Conservation (phyloP, 108 stramenopile species). For the Nitzschia putrida region DNA sequence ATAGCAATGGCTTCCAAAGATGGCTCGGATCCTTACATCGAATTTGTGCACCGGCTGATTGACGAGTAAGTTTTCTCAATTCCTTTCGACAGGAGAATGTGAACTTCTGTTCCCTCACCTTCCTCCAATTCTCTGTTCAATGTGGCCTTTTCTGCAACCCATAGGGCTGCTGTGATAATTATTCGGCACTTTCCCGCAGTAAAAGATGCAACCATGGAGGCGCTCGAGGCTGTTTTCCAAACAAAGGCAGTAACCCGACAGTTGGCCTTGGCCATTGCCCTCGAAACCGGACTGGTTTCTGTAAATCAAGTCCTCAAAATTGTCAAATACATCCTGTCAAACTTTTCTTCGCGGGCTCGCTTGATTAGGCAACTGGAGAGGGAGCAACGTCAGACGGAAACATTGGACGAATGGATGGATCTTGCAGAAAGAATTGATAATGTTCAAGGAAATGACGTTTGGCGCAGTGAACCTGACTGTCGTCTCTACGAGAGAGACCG, state of each 20-base stretch:
- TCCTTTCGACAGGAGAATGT: neutral
- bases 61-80: constrained; percentile 36
- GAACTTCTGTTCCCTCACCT: too few relatives aligned
- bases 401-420: constrained; percentile 90
- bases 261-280: constrained; percentile 57
- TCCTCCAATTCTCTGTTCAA: too few relatives aligned
- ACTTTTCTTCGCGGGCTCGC: constrained; percentile 71
- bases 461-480: constrained; percentile 76
- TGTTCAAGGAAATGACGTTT: constrained; percentile 82
- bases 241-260: constrained; percentile 71
- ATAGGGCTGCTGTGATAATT: constrained; percentile 31
- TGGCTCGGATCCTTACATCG: constrained; percentile 27
- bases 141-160: neutral
- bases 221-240: constrained; percentile 72
- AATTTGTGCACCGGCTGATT: constrained; percentile 35
- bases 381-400: constrained; percentile 52
- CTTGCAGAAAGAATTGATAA: constrained; percentile 83
- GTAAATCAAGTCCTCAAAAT: constrained; percentile 61
- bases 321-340: constrained; percentile 52
- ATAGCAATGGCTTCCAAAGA: neutral
- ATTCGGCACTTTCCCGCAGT: constrained; percentile 46
- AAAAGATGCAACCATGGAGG: constrained; percentile 54
- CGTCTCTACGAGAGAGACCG: constrained; percentile 80
- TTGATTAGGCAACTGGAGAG: constrained; percentile 66
- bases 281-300: constrained; percentile 75